Evolutionary conservation across 768 basidiomycete species (phyloP), one percentile per base, ranked within the genome.

Genomic region (Chlorophyllum brunneum): DNA sequence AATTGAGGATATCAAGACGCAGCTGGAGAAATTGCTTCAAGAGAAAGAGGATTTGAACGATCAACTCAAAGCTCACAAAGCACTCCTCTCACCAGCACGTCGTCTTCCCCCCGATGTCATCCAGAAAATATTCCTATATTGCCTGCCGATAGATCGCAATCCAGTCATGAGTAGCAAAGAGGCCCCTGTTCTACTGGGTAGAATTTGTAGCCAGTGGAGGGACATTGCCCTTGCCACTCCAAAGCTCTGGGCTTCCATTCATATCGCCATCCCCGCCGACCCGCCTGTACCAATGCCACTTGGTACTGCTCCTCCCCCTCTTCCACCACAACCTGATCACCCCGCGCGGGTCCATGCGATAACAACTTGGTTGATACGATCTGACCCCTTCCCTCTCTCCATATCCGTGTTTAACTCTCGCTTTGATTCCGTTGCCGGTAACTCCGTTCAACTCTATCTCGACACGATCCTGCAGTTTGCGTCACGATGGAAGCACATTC

Each of bases 141-240:
- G 59, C 36, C 51, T 63, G 5, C 62, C 62, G 6, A 42, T 46
- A 4, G 56, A 59, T 11, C 59, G 57, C 33, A 63, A 63, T 43
- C 52, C 62, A 4, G 51, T 55, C 31, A 59, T 63, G 58, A 56
- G 56, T 31, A 30, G 36, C 16, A 50, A 29, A 10, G 58, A 59
- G 36, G 59, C 62, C 5, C 62, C 62, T 22, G 20, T 61, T 24
- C 33, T 59, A 15, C 56, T 59, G 9, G 58, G 55, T 2, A 57
- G 55, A 7, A 44, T 63, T 13, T 63, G 56, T 40, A 58, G 55
- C 24, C 48, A 54, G 15, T 63, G 62, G 62, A 46, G 62, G 22
- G 44, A 54, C 10, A 41, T 63, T 6, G 48, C 56, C 4, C 43
- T 57, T 2, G 48, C 38, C 15, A 55, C 55, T 7, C 57, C 62